These are phyloP conservation scores for Trichosanthes cucumerina DNA, from an alignment of 306 rosid species.

Conservation along the genomic window DNA sequence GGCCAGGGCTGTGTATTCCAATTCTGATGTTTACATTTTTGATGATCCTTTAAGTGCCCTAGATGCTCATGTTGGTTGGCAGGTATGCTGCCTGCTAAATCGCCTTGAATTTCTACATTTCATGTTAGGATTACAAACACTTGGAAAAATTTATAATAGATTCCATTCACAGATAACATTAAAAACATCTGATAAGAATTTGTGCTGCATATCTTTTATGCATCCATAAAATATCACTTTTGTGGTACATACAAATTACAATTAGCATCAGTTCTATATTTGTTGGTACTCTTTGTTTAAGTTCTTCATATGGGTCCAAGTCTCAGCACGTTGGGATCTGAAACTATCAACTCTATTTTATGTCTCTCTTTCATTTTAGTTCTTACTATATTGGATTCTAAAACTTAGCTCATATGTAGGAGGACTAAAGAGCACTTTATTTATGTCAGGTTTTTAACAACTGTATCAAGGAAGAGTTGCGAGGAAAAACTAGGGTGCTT, in stretches of 20 bases:
- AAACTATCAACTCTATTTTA: conserved; percentile 1
- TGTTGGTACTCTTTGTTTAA: neutral
- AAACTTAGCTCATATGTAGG: neutral
- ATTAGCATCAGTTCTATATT: neutral
- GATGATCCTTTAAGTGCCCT: conserved; percentile 96
- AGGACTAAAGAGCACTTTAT: neutral
- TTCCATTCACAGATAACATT: no score
- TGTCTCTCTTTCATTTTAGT: neutral
- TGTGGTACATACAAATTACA: neutral
- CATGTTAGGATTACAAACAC: neutral
- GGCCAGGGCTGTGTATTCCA: conserved; percentile 84
- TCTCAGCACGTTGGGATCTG: neutral
- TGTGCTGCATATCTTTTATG: neutral
- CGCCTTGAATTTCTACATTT: conserved; percentile 4
- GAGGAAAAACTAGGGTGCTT: conserved; percentile 72
- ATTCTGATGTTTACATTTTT: conserved; percentile 70
- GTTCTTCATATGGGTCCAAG: neutral
- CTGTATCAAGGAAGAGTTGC: conserved; percentile 75
- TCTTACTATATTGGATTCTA: neutral
- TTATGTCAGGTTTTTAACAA: conserved; percentile 55
- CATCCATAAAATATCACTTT: neutral
- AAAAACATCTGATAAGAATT: neutral
- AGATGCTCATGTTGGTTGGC: conserved; percentile 72
- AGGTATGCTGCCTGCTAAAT: conserved; percentile 38
- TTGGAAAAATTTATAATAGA: neutral